Evolutionary conservation across 768 basidiomycete species (phyloP).

Genomic region (Mycena alexandri): DNA sequence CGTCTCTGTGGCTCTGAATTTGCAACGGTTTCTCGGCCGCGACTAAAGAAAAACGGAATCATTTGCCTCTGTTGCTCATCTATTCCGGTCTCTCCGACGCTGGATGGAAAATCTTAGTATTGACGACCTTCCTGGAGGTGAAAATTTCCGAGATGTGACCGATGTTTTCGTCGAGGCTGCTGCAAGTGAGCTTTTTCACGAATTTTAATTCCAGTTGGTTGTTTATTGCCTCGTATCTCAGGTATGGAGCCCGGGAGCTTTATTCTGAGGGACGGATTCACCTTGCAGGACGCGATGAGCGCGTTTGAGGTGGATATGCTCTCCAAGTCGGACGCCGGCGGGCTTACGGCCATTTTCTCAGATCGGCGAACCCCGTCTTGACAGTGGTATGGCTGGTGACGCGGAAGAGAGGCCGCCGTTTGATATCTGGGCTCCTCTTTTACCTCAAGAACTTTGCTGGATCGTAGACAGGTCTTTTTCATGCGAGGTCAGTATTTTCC

Average conservation of each 20-base stretch:
- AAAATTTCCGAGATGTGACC: conserved; percentile 75
- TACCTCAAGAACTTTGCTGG: conserved; percentile 90
- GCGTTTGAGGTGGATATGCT: conserved; percentile 79
- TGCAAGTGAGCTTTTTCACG: conserved; percentile 59
- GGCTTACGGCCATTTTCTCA: conserved; percentile 48
- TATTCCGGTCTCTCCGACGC: conserved; percentile 15
- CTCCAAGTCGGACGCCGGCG: conserved; percentile 15
- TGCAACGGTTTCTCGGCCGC: too few relatives aligned
- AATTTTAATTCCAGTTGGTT: conserved; percentile 22
- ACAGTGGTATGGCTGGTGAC: conserved; percentile 75
- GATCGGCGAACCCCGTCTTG: conserved; percentile 93
- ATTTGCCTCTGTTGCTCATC: too few relatives aligned
- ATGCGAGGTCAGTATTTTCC: conserved; percentile 74
- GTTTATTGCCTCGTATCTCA: conserved; percentile 34
- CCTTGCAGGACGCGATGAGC: conserved; percentile 92
- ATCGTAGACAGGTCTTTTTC: conserved; percentile 83
- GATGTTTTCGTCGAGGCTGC: conserved; percentile 70
- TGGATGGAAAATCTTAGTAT: conserved; percentile 20
- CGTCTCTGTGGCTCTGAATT: too few relatives aligned
- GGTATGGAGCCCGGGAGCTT: conserved; percentile 76
- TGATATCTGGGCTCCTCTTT: conserved; percentile 70
- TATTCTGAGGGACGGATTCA: conserved; percentile 76
- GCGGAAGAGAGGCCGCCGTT: conserved; percentile 64
- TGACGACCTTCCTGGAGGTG: conserved; percentile 63
- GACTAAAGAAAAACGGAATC: too few relatives aligned